A percentile compares a stretch with the other conserved stretches of the same genome.
Conservation (phyloP, 2,329 filamentous ascomycete species). For the Stagonosporopsis rhizophila region DNA sequence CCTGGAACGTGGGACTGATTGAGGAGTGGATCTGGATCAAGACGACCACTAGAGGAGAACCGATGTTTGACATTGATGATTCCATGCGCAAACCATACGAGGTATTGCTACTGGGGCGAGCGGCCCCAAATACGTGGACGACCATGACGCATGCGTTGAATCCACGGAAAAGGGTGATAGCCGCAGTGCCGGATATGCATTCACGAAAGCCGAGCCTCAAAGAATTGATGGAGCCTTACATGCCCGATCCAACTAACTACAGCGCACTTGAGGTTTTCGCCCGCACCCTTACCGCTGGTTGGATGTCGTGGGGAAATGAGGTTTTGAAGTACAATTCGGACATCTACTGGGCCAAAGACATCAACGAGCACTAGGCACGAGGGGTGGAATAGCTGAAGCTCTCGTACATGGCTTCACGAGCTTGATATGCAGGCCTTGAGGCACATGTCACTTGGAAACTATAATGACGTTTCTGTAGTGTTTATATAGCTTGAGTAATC, state of each 20-base stretch:
- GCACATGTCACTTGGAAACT: neutral
- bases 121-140: constrained; percentile 34
- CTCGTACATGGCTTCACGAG: too few relatives aligned
- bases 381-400: neutral
- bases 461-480: neutral
- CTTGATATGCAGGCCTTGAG: neutral
- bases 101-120: constrained; percentile 67
- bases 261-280: constrained; percentile 78
- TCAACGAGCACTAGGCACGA: neutral
- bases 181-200: constrained; percentile 77
- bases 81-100: constrained; percentile 80
- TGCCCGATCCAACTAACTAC: constrained; percentile 57
- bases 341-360: constrained; percentile 55
- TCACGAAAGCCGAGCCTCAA: constrained; percentile 79
- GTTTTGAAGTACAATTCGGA: constrained; percentile 72
- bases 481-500: neutral
- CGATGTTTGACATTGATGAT: constrained; percentile 67
- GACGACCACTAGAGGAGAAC: constrained; percentile 69
- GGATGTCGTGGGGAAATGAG: constrained; percentile 82
- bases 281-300: constrained; percentile 74
- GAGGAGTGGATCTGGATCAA: constrained; percentile 85
- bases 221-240: constrained; percentile 62
- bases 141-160: constrained; percentile 32
- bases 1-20: constrained; percentile 70
- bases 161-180: constrained; percentile 63